Percentiles rank a stretch among this genome's conserved stretches.
Evolutionary conservation across 2,329 filamentous ascomycete genomes (phyloP).

Genomic region (Myotisia sp.): DNA sequence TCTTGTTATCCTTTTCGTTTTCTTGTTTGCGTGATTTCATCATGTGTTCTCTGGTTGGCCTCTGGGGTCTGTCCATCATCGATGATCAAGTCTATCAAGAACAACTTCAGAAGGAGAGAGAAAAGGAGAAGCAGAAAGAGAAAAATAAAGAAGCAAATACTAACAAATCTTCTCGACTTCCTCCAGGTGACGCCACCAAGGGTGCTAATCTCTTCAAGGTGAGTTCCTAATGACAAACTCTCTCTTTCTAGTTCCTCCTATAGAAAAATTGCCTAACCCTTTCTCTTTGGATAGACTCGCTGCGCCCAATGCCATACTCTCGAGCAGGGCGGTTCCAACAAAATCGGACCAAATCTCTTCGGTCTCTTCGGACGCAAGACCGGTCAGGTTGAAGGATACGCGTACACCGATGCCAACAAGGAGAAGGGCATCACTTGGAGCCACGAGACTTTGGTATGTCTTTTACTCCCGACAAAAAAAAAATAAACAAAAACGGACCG

Average conservation of each 20-base stretch:
- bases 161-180: constrained; percentile 7
- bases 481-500: background rate
- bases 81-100: constrained; percentile 3
- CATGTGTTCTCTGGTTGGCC: too few relatives aligned
- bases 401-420: constrained; percentile 99
- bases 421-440: constrained; percentile 82
- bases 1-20: too few relatives aligned
- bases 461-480: background rate
- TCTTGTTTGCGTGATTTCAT: too few relatives aligned
- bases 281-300: constrained; percentile 56
- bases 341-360: constrained; percentile 93
- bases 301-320: constrained; percentile 98
- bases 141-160: constrained; percentile 4
- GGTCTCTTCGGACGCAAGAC: constrained; percentile 96
- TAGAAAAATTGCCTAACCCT: constrained; percentile 18
- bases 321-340: constrained; percentile 81
- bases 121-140: constrained; percentile 4
- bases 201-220: constrained; percentile 14
- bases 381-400: constrained; percentile 78
- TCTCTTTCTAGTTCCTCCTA: constrained; percentile 11
- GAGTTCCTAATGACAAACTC: constrained; percentile 4
- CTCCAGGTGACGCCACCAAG: constrained; percentile 11
- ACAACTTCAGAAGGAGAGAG: constrained; percentile 6
- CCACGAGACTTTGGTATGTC: constrained; percentile 63
- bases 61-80: constrained; percentile 1